These are phyloP conservation scores for Solanum corneliomulleri DNA, from an alignment of 257 asterid species.

Conservation along the genomic window DNA sequence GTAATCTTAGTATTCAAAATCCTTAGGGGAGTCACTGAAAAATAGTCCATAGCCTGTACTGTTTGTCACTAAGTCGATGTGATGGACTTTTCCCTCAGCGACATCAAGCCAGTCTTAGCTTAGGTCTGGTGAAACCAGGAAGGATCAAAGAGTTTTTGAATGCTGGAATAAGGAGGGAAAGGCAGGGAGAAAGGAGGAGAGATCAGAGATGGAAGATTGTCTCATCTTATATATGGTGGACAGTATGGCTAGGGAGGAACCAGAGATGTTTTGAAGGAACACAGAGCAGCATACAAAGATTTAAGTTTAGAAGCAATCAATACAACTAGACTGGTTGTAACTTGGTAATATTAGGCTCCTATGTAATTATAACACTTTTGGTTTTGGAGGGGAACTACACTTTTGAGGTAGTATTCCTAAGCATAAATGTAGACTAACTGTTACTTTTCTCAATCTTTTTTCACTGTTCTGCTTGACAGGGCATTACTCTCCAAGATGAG, in stretches of 20 bases:
- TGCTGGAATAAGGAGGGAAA: not conserved
- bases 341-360: not conserved
- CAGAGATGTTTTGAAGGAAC: not conserved
- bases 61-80: not conserved
- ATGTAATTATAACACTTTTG: not conserved
- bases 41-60: not conserved
- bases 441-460: not conserved
- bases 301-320: not conserved
- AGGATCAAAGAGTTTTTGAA: not conserved
- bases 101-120: not conserved
- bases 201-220: not conserved
- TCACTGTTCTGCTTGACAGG: not conserved
- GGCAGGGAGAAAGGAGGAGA: not conserved
- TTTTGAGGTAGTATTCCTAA: not conserved
- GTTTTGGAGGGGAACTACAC: not conserved
- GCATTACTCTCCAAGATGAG: not conserved
- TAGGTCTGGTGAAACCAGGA: not conserved
- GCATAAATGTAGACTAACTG: not conserved
- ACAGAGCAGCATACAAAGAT: not conserved
- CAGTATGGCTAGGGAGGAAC: not conserved
- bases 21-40: not conserved
- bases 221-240: not conserved
- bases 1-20: not conserved
- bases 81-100: not conserved
- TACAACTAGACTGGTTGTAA: not conserved